phyloP scores from a whole-genome alignment of 2,329 filamentous ascomycete species.

The Lomentospora prolificans region DNA sequence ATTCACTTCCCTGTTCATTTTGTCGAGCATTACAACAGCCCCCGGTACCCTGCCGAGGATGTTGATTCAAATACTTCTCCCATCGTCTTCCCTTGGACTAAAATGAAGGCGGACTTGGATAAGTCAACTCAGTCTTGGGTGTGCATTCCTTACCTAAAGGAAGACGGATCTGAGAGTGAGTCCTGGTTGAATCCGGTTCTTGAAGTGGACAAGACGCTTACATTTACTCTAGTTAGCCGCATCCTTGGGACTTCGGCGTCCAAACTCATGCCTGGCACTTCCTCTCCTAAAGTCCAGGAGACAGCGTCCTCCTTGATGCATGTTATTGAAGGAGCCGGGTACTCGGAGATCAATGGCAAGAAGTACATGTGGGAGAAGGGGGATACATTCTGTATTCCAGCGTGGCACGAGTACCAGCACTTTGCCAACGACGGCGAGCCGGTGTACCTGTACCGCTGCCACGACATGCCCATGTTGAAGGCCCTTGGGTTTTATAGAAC shows the following conservation, averaged over 20 bases:
- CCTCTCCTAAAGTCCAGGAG: conserved; percentile 31
- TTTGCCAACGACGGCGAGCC: conserved; percentile 22
- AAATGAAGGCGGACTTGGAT: conserved; percentile 34
- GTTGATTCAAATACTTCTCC: conserved; percentile 27
- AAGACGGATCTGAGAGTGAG: conserved; percentile 21
- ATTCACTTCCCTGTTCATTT: conserved; percentile 41
- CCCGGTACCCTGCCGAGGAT: conserved; percentile 31
- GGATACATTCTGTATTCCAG: conserved; percentile 45
- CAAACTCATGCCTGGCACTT: conserved; percentile 25
- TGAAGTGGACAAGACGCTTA: no score
- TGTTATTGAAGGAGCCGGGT: conserved; percentile 35
- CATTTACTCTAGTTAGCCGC: conserved; percentile 26
- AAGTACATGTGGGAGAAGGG: conserved; percentile 33
- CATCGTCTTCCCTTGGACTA: conserved; percentile 38
- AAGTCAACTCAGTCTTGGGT: conserved; percentile 17
- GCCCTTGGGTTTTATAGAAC: conserved; percentile 39
- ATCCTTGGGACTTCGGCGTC: conserved; percentile 38
- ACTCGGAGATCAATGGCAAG: conserved; percentile 27
- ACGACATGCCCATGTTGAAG: conserved; percentile 44
- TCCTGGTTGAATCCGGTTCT: no score
- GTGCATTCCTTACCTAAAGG: conserved; percentile 22
- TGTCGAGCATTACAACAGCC: conserved; percentile 33
- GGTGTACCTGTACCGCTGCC: conserved; percentile 42
- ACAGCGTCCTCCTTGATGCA: conserved; percentile 44
- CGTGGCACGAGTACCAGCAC: conserved; percentile 41